Percentiles rank a stretch among this genome's conserved stretches.
Conservation (phyloP, 2,329 filamentous ascomycete genomes). For the Penicillium vulpinum region DNA sequence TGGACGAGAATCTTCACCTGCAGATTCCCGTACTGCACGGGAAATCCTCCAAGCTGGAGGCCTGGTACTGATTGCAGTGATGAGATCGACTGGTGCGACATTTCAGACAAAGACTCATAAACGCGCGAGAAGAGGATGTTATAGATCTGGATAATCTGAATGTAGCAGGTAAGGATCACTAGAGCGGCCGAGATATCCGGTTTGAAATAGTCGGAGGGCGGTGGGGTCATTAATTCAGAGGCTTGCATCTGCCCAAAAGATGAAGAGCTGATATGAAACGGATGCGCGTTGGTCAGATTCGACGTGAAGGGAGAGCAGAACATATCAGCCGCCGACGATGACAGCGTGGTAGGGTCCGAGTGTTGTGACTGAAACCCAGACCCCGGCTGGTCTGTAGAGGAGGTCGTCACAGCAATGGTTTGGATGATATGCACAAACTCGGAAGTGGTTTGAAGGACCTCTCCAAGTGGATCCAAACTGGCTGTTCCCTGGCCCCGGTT, state of each 20-base stretch:
- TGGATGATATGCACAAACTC: too few species aligned
- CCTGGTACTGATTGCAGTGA: not conserved
- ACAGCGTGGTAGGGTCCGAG: not conserved
- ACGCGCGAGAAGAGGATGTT: not conserved
- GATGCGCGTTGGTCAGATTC: not conserved
- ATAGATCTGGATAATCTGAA: constrained; percentile 2
- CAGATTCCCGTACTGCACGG: constrained; percentile 1
- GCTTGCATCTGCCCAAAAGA: not conserved
- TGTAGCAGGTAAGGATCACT: not conserved
- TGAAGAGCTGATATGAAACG: not conserved
- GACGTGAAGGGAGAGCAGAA: not conserved
- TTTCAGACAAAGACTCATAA: not conserved
- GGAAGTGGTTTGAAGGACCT: too few species aligned
- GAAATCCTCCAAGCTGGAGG: not conserved
- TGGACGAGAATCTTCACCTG: constrained; percentile 1
- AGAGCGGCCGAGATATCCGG: not conserved
- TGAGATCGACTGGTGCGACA: constrained; percentile 2
- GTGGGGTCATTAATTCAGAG: not conserved
- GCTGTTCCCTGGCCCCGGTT: too few species aligned
- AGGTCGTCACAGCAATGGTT: too few species aligned
- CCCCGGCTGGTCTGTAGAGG: not conserved
- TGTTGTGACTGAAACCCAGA: not conserved
- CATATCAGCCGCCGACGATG: not conserved
- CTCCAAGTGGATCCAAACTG: too few species aligned
- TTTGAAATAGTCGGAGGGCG: not conserved